Conservation (phyloP, 306 rosid genomes). For the Citrullus amarus region DNA sequence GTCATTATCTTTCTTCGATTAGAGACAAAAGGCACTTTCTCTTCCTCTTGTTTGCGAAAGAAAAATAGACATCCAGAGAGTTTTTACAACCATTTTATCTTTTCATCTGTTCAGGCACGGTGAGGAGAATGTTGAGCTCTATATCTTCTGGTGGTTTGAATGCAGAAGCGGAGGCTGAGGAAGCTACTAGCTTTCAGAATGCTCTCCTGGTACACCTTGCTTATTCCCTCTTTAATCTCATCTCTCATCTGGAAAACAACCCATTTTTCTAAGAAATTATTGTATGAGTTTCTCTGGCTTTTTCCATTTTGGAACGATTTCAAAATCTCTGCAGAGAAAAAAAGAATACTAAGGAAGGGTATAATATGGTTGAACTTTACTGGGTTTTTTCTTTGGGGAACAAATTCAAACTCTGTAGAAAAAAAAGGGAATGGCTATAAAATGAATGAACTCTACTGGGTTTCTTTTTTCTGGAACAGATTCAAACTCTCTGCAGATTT, state of each 20-base stretch:
- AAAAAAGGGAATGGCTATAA: neutral
- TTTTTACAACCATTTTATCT: conserved; percentile 3
- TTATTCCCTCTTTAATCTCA: neutral
- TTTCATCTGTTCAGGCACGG: neutral
- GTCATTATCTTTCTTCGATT: neutral
- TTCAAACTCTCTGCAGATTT: neutral
- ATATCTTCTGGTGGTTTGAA: conserved; percentile 25
- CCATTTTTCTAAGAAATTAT: neutral
- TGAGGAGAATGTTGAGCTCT: conserved; percentile 28
- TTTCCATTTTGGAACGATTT: neutral
- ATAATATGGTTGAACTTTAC: neutral
- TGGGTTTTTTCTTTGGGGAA: neutral
- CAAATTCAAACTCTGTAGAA: neutral
- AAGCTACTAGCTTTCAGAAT: conserved; percentile 30
- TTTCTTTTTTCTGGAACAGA: neutral
- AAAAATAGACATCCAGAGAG: conserved; percentile 5
- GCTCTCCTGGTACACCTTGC: conserved; percentile 52
- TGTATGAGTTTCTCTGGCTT: neutral
- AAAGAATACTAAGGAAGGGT: neutral
- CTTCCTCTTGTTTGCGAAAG: conserved; percentile 7
- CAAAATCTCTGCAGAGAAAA: neutral
- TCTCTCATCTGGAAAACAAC: neutral
- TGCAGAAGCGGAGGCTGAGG: conserved; percentile 27
- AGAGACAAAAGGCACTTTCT: neutral
- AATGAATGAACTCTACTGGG: neutral